Conservation (phyloP, 495 filamentous ascomycete species). For the Opeltia flavorubescens region DNA sequence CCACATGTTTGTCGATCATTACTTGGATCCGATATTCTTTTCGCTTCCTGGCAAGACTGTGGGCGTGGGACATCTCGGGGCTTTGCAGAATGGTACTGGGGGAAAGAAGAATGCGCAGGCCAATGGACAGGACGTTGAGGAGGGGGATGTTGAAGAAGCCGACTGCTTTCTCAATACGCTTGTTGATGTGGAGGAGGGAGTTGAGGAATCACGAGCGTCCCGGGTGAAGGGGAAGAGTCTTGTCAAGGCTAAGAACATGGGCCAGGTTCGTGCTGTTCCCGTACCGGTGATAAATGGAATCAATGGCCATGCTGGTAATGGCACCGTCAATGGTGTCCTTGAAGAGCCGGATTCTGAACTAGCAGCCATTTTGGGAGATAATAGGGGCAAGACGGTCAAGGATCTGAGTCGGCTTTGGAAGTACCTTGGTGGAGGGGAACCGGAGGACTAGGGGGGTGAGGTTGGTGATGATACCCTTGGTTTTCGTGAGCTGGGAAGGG, state of each 20-base stretch:
- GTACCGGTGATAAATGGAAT: background rate
- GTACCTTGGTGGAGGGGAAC: slow-evolving; percentile 50
- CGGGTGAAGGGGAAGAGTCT: background rate
- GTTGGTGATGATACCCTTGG: no score
- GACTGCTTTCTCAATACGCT: background rate
- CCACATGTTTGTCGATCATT: slow-evolving; percentile 71
- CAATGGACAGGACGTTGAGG: background rate
- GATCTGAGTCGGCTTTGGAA: slow-evolving; percentile 55
- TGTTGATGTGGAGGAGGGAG: slow-evolving; percentile 7
- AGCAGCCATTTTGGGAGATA: slow-evolving; percentile 6
- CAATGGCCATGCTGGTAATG: slow-evolving; percentile 1
- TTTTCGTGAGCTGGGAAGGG: no score
- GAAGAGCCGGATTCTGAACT: slow-evolving; percentile 2
- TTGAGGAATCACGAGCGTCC: background rate
- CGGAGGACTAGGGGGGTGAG: no score
- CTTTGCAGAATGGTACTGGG: background rate
- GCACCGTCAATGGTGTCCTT: slow-evolving; percentile 1
- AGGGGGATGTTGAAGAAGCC: background rate
- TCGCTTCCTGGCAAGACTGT: slow-evolving; percentile 6
- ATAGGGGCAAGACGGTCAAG: slow-evolving; percentile 35
- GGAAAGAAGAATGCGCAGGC: background rate
- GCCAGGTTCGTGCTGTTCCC: background rate
- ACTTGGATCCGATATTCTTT: slow-evolving; percentile 68
- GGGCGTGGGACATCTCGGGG: slow-evolving; percentile 16
- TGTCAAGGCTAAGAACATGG: background rate